phyloP scores from a whole-genome alignment of 352 stramenopile genomes.

The Globisporangium recalcitrans region DNA sequence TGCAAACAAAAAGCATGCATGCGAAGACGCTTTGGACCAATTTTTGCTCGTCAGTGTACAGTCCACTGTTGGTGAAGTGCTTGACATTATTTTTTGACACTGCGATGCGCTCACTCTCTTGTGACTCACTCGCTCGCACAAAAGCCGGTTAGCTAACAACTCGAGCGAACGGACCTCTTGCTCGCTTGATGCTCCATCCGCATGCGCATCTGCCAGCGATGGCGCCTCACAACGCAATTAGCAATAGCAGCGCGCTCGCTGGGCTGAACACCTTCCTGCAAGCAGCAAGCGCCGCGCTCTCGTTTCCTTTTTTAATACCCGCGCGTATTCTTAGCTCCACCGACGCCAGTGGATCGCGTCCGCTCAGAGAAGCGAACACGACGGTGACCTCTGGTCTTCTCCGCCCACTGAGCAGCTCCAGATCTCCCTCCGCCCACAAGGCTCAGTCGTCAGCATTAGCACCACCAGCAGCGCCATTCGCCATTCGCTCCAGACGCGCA shows the following conservation, averaged over 20 bases:
- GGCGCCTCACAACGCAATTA: constrained; percentile 1
- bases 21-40: neutral
- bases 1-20: neutral
- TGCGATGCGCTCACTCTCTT: constrained; percentile 6
- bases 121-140: constrained; percentile 9
- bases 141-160: constrained; percentile 13
- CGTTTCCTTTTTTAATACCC: neutral
- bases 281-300: neutral
- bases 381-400: neutral
- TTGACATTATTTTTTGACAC: constrained; percentile 1
- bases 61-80: too few species aligned
- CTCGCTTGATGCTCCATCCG: neutral
- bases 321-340: too few species aligned
- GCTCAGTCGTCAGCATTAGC: neutral
- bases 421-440: neutral
- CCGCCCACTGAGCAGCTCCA: too few species aligned
- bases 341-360: neutral
- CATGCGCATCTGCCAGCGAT: neutral
- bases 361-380: neutral
- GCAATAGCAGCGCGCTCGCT: neutral
- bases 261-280: neutral
- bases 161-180: neutral
- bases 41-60: neutral
- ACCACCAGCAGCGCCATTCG: neutral
- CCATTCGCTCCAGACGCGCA: constrained; percentile 7